phyloP scores from a whole-genome alignment of 2,329 filamentous ascomycete species.

The Arthrobotrys iridis region DNA sequence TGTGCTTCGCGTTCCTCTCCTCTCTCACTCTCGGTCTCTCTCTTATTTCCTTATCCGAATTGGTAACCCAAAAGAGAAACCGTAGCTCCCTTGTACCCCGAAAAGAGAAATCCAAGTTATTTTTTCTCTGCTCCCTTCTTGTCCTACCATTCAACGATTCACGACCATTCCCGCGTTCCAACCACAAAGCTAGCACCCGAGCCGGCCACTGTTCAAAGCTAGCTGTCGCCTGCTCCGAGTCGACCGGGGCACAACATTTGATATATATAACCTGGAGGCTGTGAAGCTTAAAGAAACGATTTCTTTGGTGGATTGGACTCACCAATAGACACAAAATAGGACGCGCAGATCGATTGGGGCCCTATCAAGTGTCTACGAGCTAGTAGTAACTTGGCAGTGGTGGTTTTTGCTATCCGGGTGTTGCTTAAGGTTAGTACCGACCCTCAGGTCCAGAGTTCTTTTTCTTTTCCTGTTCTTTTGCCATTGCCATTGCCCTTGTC shows the following conservation, averaged over 20 bases:
- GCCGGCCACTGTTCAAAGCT: conserved; percentile 48
- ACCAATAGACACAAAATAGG: conserved; percentile 11
- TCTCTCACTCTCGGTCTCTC: neutral
- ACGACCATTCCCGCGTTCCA: conserved; percentile 51
- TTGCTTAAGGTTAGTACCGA: conserved; percentile 32
- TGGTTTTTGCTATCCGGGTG: conserved; percentile 21
- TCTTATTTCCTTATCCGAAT: neutral
- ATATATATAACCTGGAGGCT: neutral
- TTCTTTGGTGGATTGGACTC: conserved; percentile 4
- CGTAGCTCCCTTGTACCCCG: conserved; percentile 24
- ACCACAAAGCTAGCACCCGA: conserved; percentile 46
- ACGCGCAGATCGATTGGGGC: conserved; percentile 48
- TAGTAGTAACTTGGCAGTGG: conserved; percentile 6
- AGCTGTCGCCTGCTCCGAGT: conserved; percentile 42
- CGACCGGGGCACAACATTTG: conserved; percentile 24
- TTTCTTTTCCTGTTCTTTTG: conserved; percentile 8
- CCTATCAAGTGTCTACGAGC: conserved; percentile 36
- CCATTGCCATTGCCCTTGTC: conserved; percentile 11
- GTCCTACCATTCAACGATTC: conserved; percentile 51
- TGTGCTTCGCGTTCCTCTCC: conserved; percentile 25
- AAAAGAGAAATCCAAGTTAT: conserved; percentile 5
- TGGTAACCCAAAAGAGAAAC: conserved; percentile 1
- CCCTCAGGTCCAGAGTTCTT: neutral
- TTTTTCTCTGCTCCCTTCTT: conserved; percentile 17
- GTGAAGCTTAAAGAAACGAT: conserved; percentile 30